Base-by-base conservation (phyloP, 257 asterid species). In the Mitragyna speciosa region DNA sequence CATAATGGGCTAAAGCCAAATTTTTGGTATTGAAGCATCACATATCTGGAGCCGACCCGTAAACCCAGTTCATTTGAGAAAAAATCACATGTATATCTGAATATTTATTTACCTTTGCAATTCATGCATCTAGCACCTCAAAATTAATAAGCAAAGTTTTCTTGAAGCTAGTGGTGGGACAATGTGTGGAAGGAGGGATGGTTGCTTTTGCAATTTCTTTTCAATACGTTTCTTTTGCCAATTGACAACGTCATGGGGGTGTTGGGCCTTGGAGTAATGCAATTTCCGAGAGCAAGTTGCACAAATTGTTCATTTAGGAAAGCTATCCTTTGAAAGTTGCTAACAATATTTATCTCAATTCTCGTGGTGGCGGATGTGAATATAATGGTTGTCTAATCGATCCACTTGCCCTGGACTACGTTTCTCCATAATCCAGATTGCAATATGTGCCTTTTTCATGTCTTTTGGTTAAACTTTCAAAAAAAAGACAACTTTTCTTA, bases 261-360 rank as follows among this genome's bases (percentile, higher is more conserved):
- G 1, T 24, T 61, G 12, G n/a, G 80, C 28, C 31, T 76, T 43
- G 43, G 31, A 66, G 4, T 1, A 64, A 11, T 16, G 24, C 66
- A 49, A 45, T 12, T 72, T 72, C 59, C 12, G 52, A 12, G 64
- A 45, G 61, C 78, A 72, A 79, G 63, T 79, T 71, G 72, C 70
- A 28, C 17, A 4, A 39, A 28, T 72, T 72, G 2, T 72, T 70
- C 52, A 33, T 26, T 63, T 65, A 22, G n/a, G 12, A 30, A 48
- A 65, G 30, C 48, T 12, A 31, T 65, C 45, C n/a, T 14, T 52
- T 20, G 36, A 17, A 20, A 45, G 10, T 3, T 30, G 10, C 22
- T 1, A 30, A 41, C 43, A 65, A 19, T 64, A 22, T 22, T 49
- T 63, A 28, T 11, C 47, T 76, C 48, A 12, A n/a, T 43, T 36